Evolutionary conservation across 352 stramenopile genomes (phyloP), one percentile per base, ranked within the genome.

Genomic region (Globisporangium spiculum): DNA sequence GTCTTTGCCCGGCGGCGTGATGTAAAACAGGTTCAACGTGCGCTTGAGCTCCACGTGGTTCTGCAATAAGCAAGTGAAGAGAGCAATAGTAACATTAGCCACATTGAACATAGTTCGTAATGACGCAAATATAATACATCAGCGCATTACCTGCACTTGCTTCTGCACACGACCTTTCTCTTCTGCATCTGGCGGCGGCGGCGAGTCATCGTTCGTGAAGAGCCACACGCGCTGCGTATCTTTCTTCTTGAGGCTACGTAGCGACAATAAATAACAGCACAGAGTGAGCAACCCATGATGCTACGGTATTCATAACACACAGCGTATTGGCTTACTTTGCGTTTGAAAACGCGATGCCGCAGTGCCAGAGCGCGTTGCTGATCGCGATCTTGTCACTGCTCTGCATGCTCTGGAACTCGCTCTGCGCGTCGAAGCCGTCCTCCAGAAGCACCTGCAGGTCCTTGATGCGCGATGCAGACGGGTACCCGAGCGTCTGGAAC

Each of bases 361-460:
- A 92, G 69, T 93, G 85, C 87, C 87, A 95, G 36, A 95, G 69
- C 38, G 84, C 84, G 34, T 95, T 95, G 73, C 87, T 95, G 68
- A 95, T 85, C 2, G 83, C 78, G 7, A 95, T 64, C 20, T 71
- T 73, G 2, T 93, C 85, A 12, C 59, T 75, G 59, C 87, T 89
- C 3, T 73, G 60, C 79, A 95, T 93, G 41, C 78, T 79, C 56
- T 85, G 63, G 63, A 83, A 86, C 34, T 78, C 76, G 30, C 56
- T 61, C 48, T 78, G 71, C 2, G 89, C 73, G 34, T 90, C 74
- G 10, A 72, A 67, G 12, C 78, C 76, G 26, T 58, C 56, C 3
- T 79, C 70, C n/a, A 89, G 34, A 10, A 94, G 59, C 52, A 76
- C 75, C 61, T 91, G 83, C 8, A 95, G 72, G 41, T 93, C 77